Base-by-base conservation (phyloP, 495 filamentous ascomycete species). In the Penicillium antarcticum region DNA sequence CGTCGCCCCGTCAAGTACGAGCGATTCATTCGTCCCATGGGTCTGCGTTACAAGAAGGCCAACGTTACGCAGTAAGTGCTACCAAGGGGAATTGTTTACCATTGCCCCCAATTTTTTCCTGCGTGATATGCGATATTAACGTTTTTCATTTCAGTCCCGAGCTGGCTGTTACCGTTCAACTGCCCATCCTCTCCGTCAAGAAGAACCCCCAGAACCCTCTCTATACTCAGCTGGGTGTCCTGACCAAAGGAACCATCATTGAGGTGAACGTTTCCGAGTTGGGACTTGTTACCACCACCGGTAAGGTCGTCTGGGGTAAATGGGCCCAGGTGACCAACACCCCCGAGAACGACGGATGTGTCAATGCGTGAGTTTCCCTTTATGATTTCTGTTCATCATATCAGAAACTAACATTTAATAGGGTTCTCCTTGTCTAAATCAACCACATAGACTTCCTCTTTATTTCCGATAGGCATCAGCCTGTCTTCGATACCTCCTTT, bases 131-230 rank as follows among this genome's bases (percentile, higher is more conserved):
- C 24, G 13, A 33, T 42, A 40, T 57, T 69, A 55, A 70, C 32
- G 23, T 21, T 35, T 37, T 5, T 35, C 18, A 37, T 32, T 55
- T 16, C 42, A 73, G 70, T 67, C 88, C 89, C 11, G 88, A 94
- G 66, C 70, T 96, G 11, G 85, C 80, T 42, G 91, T 96, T 13
- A 96, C 91, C 3, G 89, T 97, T 8, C 92, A 98, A 60, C 73
- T 98, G 16, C 94, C 92, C 13, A 96, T 98, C 49, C 80, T 98
- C 45, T 80, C 80, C 37, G 94, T 99, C 57, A 97, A 97, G 80
- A 97, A 99, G 86, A 98, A 97, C 75, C 94, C 94, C 10, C 89
- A 94, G 74, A 92, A 88, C 65, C 91, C 90, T 2, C 82, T 97
- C 68, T 97, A 90, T 68, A 97, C 95, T 4, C 92, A 96, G 60